phyloP scores from a whole-genome alignment of 352 stramenopile species.

The Plasmopara viticola region DNA sequence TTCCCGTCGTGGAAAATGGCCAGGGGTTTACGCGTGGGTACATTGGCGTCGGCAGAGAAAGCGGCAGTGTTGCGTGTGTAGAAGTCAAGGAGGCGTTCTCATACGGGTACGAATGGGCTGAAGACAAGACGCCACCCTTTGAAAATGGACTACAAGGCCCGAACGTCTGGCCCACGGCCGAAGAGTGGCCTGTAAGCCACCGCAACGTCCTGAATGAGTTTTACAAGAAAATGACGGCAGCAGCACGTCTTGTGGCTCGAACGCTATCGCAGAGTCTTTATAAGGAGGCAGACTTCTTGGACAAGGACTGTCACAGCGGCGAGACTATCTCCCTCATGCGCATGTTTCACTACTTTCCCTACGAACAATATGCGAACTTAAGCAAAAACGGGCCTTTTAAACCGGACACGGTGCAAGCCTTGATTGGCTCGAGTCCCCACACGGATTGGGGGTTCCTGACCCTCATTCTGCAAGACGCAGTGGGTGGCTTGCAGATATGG shows the following conservation, averaged over 20 bases:
- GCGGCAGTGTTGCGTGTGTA: slow-evolving; percentile 64
- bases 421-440: slow-evolving; percentile 78
- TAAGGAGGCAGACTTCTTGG: slow-evolving; percentile 38
- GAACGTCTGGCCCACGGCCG: slow-evolving; percentile 59
- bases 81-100: slow-evolving; percentile 83
- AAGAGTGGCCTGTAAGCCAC: slow-evolving; percentile 29
- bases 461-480: slow-evolving; percentile 72
- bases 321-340: slow-evolving; percentile 84
- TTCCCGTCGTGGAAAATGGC: slow-evolving; percentile 54
- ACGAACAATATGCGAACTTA: slow-evolving; percentile 46
- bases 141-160: slow-evolving; percentile 56
- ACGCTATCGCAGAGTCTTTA: slow-evolving; percentile 52
- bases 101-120: slow-evolving; percentile 71
- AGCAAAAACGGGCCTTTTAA: slow-evolving; percentile 14
- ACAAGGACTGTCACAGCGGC: slow-evolving; percentile 50
- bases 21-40: slow-evolving; percentile 73
- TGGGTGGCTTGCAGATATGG: slow-evolving; percentile 66
- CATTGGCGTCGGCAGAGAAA: slow-evolving; percentile 76
- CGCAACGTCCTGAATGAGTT: slow-evolving; percentile 47
- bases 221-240: slow-evolving; percentile 45
- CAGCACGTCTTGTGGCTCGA: slow-evolving; percentile 43
- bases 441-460: slow-evolving; percentile 84
- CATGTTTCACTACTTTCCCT: slow-evolving; percentile 82
- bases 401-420: slow-evolving; percentile 45
- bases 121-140: slow-evolving; percentile 15